Percentiles rank a stretch among this genome's conserved stretches.
phyloP scores from a whole-genome alignment of 1,139 yeast species.

The Hemisphaericaspora xylofermentans region DNA sequence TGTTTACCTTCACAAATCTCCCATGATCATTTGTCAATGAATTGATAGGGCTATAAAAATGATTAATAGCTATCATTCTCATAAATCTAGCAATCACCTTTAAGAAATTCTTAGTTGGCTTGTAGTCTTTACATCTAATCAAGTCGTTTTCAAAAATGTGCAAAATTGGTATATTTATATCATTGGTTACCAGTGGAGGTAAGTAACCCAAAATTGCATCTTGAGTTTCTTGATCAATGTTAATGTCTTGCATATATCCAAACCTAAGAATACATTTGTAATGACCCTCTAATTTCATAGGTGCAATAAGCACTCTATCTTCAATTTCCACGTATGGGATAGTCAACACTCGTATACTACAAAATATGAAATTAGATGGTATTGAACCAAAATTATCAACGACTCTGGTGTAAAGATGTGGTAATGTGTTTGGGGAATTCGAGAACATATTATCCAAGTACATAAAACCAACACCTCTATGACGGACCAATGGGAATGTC shows the following conservation, averaged over 20 bases:
- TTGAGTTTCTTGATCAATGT: conserved; percentile 26
- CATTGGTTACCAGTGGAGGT: conserved; percentile 24
- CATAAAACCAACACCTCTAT: conserved; percentile 42
- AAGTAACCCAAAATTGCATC: conserved; percentile 26
- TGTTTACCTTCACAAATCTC: conserved; percentile 20
- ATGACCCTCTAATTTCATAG: conserved; percentile 42
- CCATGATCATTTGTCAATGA: conserved; percentile 29
- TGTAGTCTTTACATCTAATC: conserved; percentile 26
- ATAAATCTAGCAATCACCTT: conserved; percentile 14
- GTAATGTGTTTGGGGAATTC: conserved; percentile 42
- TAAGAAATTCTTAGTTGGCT: conserved; percentile 21
- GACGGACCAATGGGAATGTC: conserved; percentile 19
- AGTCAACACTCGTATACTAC: conserved; percentile 40
- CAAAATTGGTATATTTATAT: conserved; percentile 10
- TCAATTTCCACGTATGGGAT: conserved; percentile 39
- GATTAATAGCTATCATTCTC: conserved; percentile 25
- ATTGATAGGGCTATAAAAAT: conserved; percentile 28
- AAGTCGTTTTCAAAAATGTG: conserved; percentile 41
- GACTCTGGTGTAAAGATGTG: conserved; percentile 36
- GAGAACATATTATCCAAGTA: conserved; percentile 34
- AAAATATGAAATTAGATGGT: conserved; percentile 43
- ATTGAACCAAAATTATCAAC: conserved; percentile 38
- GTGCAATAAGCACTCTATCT: conserved; percentile 38
- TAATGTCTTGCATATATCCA: conserved; percentile 46
- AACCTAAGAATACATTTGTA: conserved; percentile 45